Conservation (phyloP, 768 basidiomycete species). For the Hygrophorus russula region DNA sequence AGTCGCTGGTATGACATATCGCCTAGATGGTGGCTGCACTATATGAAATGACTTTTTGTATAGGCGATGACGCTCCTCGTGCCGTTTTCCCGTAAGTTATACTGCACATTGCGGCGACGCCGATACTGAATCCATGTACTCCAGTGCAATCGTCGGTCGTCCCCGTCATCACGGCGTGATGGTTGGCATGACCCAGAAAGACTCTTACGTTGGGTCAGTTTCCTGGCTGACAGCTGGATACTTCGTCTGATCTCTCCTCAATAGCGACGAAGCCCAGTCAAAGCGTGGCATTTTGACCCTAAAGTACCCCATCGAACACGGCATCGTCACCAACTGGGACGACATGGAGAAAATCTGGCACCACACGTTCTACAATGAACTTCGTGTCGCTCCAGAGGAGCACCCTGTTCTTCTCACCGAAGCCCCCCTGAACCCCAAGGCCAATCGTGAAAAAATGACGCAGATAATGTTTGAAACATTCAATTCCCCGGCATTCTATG, state of each 20-base stretch:
- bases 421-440: constrained; percentile 88
- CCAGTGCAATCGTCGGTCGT: constrained; percentile 85
- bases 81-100: constrained; percentile 86
- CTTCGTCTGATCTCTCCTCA: constrained; percentile 7
- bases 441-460: constrained; percentile 89
- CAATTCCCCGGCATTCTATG: constrained; percentile 89
- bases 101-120: neutral
- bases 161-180: constrained; percentile 92
- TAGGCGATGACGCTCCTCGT: constrained; percentile 82
- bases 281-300: constrained; percentile 92
- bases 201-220: constrained; percentile 86
- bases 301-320: constrained; percentile 91
- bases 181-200: constrained; percentile 96
- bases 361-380: constrained; percentile 94
- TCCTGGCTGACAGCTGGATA: constrained; percentile 5
- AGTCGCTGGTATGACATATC: constrained; percentile 50
- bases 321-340: constrained; percentile 97
- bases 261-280: constrained; percentile 82
- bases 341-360: constrained; percentile 99
- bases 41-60: constrained; percentile 12
- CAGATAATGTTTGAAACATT: constrained; percentile 97
- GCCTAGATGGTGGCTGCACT: constrained; percentile 2
- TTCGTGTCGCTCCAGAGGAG: constrained; percentile 88
- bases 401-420: constrained; percentile 88
- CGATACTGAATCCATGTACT: constrained; percentile 5